Base-by-base conservation (phyloP, 2,329 filamentous ascomycete species). In the Scortechinia acanthostroma region DNA sequence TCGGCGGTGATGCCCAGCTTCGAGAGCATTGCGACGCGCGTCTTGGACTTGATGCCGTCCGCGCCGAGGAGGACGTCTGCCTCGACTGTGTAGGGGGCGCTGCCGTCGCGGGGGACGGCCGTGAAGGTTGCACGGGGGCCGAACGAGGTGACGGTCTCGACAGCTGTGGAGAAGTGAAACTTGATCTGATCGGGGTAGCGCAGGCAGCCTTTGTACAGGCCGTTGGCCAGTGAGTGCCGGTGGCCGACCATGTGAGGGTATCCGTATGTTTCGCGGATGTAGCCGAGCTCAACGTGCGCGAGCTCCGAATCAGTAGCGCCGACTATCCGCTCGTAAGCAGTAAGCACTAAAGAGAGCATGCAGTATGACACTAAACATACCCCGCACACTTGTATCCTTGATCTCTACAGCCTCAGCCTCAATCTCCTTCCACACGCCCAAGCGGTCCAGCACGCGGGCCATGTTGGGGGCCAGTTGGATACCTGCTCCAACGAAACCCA, bases 181-280 rank as follows among this genome's bases (percentile, higher is more conserved):
- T 61, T 79, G 57, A 91, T 81, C 25, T 68, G 68, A n/a, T n/a
- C n/a, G 16, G 73, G 59, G 54, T 86, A 72, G 42, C 69, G 66
- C 54, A 78, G 68, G 63, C 86, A 91, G n/a, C 76, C 86, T 42
- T 84, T 71, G 61, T 81, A 90, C 22, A 91, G 65, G 4, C 76
- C 75, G 25, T 76, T 75, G 4, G 87, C 85, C 3, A 91, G 73
- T 5, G 82, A 86, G 0, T 83, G 73, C 17, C 88, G 79, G 58
- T 93, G 88, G 4, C 86, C 87, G 3, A 88, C 85, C 75, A 87
- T 89, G 64, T 91, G 87, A 0, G 85, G 80, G 58, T 85, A 89
- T 25, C 77, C 77, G 57, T 90, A 91, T 22, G 75, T 80, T 5
- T 76, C 64, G 43, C 74, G 66, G 50, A 91, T 80, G 52, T 88